phyloP scores from a whole-genome alignment of 805 yeast species.

The Yarrowia phangngaensis region DNA sequence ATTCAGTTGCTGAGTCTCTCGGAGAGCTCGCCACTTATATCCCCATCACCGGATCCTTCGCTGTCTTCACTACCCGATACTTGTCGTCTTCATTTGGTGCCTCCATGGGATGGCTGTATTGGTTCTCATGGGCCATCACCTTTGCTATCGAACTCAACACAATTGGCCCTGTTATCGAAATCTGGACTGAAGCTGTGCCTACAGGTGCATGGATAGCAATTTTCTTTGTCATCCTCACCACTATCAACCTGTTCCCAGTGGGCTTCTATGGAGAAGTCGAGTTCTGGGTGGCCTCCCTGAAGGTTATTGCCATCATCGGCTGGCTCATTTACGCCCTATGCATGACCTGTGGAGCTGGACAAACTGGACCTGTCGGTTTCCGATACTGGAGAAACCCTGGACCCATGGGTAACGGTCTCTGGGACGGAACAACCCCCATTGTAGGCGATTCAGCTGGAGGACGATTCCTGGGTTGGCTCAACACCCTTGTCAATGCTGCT shows the following conservation, averaged over 20 bases:
- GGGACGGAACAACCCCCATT: conserved; percentile 21
- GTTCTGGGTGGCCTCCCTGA: conserved; percentile 62
- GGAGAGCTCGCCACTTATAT: conserved; percentile 52
- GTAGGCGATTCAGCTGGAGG: conserved; percentile 31
- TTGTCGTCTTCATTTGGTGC: conserved; percentile 57
- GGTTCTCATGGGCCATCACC: conserved; percentile 47
- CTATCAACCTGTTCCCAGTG: conserved; percentile 47
- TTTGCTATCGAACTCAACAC: conserved; percentile 48
- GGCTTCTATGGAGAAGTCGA: conserved; percentile 50
- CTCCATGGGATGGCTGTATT: conserved; percentile 52
- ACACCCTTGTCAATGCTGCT: conserved; percentile 52
- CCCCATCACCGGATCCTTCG: conserved; percentile 65
- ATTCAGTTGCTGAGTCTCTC: conserved; percentile 57
- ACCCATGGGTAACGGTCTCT: conserved; percentile 50
- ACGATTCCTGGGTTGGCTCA: conserved; percentile 33
- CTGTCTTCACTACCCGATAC: conserved; percentile 57
- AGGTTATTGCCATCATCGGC: conserved; percentile 60
- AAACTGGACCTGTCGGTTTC: conserved; percentile 38
- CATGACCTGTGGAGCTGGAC: conserved; percentile 52
- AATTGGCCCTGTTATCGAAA: conserved; percentile 43
- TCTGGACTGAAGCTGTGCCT: conserved; percentile 49
- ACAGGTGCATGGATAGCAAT: conserved; percentile 50
- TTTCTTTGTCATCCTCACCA: conserved; percentile 46
- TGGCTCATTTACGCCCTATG: conserved; percentile 53
- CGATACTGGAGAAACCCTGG: conserved; percentile 48